These are phyloP conservation scores for Penstemon davidsonii DNA, from an alignment of 257 asterid species.

Conservation along the genomic window DNA sequence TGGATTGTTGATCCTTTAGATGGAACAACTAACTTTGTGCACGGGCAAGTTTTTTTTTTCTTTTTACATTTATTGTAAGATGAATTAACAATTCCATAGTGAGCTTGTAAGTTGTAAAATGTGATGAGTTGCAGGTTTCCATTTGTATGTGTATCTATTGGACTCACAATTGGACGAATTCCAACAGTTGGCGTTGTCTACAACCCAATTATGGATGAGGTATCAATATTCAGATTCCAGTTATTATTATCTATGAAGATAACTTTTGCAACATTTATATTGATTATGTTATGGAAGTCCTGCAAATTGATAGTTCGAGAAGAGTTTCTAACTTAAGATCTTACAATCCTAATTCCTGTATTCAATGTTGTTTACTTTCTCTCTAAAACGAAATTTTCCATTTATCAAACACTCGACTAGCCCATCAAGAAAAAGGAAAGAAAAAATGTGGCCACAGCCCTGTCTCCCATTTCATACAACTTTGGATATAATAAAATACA, in stretches of 20 bases:
- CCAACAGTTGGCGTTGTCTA: conserved; percentile 85
- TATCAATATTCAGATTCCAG: conserved; percentile 21
- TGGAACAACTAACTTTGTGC: conserved; percentile 97
- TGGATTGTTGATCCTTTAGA: conserved; percentile 98
- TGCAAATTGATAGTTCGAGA: conserved; percentile 2
- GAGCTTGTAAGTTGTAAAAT: conserved; percentile 23
- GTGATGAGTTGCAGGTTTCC: conserved; percentile 59
- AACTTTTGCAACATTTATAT: conserved; percentile 12
- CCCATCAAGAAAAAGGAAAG: too few species aligned
- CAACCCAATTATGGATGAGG: conserved; percentile 89
- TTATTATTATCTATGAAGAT: neutral
- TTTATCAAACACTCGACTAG: too few species aligned
- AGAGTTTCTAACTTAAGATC: too few species aligned
- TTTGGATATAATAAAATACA: too few species aligned
- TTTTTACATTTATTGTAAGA: conserved; percentile 13
- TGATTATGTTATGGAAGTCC: neutral
- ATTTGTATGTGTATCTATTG: conserved; percentile 85
- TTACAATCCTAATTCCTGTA: too few species aligned
- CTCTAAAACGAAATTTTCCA: too few species aligned
- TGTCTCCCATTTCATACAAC: neutral
- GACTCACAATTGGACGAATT: conserved; percentile 68
- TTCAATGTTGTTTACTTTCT: too few species aligned
- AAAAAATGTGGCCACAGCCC: too few species aligned
- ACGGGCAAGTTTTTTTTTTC: conserved; percentile 56
- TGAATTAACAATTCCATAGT: neutral